These are phyloP conservation scores for Vaccinium vitisidaea DNA, from an alignment of 148 eudicot species.

Conservation along the genomic window DNA sequence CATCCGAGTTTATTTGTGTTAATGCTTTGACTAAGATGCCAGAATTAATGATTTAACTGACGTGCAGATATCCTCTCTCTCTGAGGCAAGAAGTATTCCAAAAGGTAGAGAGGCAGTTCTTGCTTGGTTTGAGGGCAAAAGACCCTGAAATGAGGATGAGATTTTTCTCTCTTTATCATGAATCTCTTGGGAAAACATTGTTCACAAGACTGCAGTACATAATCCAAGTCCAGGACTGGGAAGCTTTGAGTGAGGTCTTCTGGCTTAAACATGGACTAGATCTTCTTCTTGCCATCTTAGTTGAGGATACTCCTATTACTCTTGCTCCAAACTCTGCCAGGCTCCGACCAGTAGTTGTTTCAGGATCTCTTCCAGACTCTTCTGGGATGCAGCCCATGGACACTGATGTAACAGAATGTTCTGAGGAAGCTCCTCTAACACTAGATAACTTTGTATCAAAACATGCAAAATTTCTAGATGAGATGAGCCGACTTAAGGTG, in stretches of 20 bases:
- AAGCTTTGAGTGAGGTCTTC: conserved; percentile 92
- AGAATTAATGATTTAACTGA: conserved; percentile 19
- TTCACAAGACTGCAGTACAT: conserved; percentile 86
- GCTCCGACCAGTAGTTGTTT: conserved; percentile 62
- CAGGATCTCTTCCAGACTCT: conserved; percentile 54
- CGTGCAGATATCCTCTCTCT: conserved; percentile 65
- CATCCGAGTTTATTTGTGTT: not conserved
- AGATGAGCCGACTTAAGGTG: conserved; percentile 85
- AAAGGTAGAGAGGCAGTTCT: conserved; percentile 89
- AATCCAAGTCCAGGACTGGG: conserved; percentile 96
- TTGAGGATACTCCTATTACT: conserved; percentile 87
- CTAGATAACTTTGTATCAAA: conserved; percentile 74
- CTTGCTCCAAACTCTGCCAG: conserved; percentile 97
- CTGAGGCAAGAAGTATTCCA: conserved; percentile 86
- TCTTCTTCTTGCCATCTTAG: conserved; percentile 94
- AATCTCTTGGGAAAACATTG: conserved; percentile 76
- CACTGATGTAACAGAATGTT: conserved; percentile 52
- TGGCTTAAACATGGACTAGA: conserved; percentile 99
- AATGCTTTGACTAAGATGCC: not conserved
- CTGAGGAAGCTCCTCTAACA: conserved; percentile 75
- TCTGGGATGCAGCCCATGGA: conserved; percentile 67
- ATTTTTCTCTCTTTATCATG: conserved; percentile 85
- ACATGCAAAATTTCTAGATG: conserved; percentile 75
- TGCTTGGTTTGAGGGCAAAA: conserved; percentile 97
- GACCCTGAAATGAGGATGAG: conserved; percentile 84